Evolutionary conservation across 176 grass and related monocot genomes (phyloP).

Genomic region (Stipa capillata): DNA sequence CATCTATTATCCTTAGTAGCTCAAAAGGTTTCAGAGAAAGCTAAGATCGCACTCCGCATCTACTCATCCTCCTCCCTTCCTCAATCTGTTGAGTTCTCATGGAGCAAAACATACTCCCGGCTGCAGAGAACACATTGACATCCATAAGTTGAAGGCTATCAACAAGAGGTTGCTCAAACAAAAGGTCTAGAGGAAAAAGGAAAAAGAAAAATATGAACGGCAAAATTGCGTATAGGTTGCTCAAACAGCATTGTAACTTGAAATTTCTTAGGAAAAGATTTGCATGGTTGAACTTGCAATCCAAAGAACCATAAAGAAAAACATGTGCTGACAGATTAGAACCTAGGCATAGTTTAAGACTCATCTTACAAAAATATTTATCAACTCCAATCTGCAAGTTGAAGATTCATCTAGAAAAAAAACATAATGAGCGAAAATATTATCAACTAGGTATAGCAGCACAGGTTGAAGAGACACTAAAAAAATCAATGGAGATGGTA

Average conservation of each 20-base stretch:
- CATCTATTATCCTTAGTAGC: background rate
- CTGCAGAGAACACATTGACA: conserved; percentile 35
- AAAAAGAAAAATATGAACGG: background rate
- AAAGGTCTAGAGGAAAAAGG: no score
- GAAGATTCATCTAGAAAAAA: no score
- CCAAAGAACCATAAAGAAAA: background rate
- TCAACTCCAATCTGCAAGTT: background rate
- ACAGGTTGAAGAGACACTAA: background rate
- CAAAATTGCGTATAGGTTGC: background rate
- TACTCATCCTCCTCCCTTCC: background rate
- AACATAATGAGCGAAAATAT: no score
- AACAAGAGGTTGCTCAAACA: background rate
- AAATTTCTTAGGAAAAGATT: background rate
- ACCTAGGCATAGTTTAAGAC: background rate
- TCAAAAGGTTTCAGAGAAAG: background rate
- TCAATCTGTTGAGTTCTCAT: conserved; percentile 64
- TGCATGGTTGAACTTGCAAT: background rate
- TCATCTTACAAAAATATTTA: background rate
- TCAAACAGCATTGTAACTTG: background rate
- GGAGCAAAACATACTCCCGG: conserved; percentile 88
- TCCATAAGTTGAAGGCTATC: background rate
- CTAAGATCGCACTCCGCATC: no score
- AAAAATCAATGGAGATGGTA: background rate
- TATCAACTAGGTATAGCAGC: no score
- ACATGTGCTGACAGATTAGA: background rate